Percentiles rank a stretch among this genome's conserved stretches.
phyloP scores from a whole-genome alignment of 202 grass and related monocot genomes.

The Zizania palustris region DNA sequence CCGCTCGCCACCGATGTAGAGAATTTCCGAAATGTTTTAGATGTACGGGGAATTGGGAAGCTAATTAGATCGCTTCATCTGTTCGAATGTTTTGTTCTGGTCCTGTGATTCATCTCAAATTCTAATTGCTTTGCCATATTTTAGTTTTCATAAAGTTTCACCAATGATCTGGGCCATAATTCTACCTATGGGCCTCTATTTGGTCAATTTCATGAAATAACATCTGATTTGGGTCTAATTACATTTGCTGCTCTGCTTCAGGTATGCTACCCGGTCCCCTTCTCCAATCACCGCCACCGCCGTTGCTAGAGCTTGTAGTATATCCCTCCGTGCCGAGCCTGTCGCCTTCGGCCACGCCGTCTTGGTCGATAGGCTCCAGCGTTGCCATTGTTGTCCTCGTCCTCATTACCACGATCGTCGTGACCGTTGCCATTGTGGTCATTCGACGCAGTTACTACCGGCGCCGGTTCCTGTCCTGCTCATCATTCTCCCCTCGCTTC shows the following conservation, averaged over 20 bases:
- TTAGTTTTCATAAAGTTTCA: not conserved
- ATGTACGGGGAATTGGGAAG: not conserved
- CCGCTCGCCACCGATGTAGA: not conserved
- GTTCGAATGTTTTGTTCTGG: not conserved
- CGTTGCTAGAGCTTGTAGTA: slow-evolving; percentile 12
- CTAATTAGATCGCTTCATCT: not conserved
- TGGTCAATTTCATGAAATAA: not conserved
- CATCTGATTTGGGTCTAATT: slow-evolving; percentile 23
- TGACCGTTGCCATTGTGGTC: slow-evolving; percentile 17
- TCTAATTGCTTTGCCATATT: slow-evolving; percentile 1
- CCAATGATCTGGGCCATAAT: not conserved
- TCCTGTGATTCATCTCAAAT: not conserved
- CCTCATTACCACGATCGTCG: not conserved
- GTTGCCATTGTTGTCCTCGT: slow-evolving; percentile 29
- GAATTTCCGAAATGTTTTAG: not conserved
- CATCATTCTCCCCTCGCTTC: slow-evolving; percentile 12
- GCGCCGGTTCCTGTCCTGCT: slow-evolving; percentile 4
- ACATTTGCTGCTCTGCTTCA: slow-evolving; percentile 21
- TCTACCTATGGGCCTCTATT: not conserved
- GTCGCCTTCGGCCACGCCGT: not conserved
- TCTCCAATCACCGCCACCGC: not conserved
- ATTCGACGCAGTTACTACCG: slow-evolving; percentile 7
- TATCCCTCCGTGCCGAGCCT: slow-evolving; percentile 2
- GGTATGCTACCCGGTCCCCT: slow-evolving; percentile 43
- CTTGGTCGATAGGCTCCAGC: slow-evolving; percentile 43